Evolutionary conservation across 2,329 filamentous ascomycete species (phyloP), one percentile per base, ranked within the genome.

Genomic region (Paecilomyces niveus): DNA sequence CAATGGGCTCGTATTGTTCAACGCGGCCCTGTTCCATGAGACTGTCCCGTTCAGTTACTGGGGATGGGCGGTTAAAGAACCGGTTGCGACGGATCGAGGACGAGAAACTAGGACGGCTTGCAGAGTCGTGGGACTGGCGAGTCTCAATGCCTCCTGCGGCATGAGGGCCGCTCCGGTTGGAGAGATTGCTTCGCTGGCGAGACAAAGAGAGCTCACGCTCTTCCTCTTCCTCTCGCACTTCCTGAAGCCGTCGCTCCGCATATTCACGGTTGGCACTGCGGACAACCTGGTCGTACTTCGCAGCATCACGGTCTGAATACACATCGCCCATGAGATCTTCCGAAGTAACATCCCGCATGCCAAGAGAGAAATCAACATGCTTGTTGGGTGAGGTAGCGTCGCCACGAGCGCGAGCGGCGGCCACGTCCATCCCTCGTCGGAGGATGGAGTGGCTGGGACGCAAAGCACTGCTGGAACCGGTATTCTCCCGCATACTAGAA

Each of bases 361-460:
- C 87, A 1, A 89, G 77, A 1, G 86, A 89, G 72, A 89, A 89
- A 68, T 89, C 87, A 31, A 89, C 85, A 29, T 85, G 83, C 57
- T 83, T 85, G 77, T 85, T 84, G 9, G 79, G 75, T 0, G 82
- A 78, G 8, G 85, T 72, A 0, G 84, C 83, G 62, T 87, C 84
- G 32, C 80, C 81, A 8, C 84, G 81, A 35, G 77, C 70, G 10
- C 84, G 79, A n/a, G 66, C 68, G 9, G 68, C 69, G n/a, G 72
- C 73, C 13, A 71, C 71, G 32, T 73, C 70, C 57, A 76, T 75
- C 18, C 78, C 75, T 56, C 78, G 79, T 55, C 83, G 82, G 21
- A 87, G 74, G 59, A 86, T 85, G 0, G 82, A 85, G 6, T 77
- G 76, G 54, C 79, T 75, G 8, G 74, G 71, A 39, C 71, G 69